These are phyloP conservation scores for Talinum fruticosum DNA, from an alignment of 148 eudicot genomes.

Conservation along the genomic window DNA sequence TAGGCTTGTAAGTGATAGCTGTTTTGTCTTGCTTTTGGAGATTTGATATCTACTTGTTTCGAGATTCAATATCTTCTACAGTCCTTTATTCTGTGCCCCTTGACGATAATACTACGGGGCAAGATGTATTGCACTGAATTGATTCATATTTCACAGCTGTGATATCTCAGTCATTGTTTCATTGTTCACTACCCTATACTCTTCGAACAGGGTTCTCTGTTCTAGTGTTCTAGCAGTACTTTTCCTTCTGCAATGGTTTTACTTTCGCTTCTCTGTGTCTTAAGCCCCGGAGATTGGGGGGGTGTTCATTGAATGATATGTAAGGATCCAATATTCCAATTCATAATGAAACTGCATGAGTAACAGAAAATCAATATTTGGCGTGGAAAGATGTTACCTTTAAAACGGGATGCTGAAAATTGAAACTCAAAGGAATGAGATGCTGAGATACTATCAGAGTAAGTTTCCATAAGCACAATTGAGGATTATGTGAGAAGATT, in stretches of 20 bases:
- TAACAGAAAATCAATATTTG: neutral
- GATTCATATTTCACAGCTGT: neutral
- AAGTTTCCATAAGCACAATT: neutral
- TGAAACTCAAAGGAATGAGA: neutral
- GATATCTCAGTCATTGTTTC: neutral
- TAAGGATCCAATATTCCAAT: neutral
- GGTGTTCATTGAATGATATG: neutral
- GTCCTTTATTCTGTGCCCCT: neutral
- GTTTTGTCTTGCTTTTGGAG: neutral
- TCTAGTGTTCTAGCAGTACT: neutral
- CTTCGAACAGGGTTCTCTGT: neutral
- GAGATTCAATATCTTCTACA: no score
- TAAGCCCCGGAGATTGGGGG: neutral
- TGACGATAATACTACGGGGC: neutral
- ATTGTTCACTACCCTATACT: neutral
- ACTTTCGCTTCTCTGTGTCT: neutral
- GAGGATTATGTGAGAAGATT: neutral
- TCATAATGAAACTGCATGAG: neutral
- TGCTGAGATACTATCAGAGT: neutral
- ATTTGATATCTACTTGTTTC: no score
- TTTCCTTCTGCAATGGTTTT: neutral
- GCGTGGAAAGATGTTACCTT: neutral
- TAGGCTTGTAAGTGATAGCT: neutral
- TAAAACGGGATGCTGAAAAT: neutral
- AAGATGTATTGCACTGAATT: neutral